Percentiles rank a stretch among this genome's conserved stretches.
Conservation (phyloP, 2,329 filamentous ascomycete genomes). For the Penicillium sp. region DNA sequence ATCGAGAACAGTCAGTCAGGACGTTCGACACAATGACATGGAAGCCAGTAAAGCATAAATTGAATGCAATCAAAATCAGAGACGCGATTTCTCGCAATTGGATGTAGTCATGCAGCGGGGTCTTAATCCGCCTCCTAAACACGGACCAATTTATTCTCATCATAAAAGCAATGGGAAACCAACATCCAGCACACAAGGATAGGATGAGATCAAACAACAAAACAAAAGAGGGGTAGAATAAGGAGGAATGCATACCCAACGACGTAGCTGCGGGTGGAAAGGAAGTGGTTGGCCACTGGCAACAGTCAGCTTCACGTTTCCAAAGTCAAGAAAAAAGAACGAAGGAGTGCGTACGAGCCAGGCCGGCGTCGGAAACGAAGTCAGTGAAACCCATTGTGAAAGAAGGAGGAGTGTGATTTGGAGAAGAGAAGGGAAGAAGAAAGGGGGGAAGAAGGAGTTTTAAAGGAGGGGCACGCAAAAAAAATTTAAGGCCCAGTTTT, state of each 20-base stretch:
- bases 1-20: slow-evolving; percentile 20
- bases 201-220: slow-evolving; percentile 15
- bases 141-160: slow-evolving; percentile 95
- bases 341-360: slow-evolving; percentile 56
- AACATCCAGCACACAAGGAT: neutral
- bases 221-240: neutral
- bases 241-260: slow-evolving; percentile 67
- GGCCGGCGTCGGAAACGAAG: slow-evolving; percentile 65
- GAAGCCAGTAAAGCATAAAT: neutral
- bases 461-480: slow-evolving; percentile 8
- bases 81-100: slow-evolving; percentile 75
- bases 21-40: neutral
- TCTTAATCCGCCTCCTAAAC: slow-evolving; percentile 95
- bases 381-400: slow-evolving; percentile 69
- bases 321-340: slow-evolving; percentile 26
- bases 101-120: slow-evolving; percentile 78
- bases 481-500: slow-evolving; percentile 26
- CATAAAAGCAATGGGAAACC: slow-evolving; percentile 51
- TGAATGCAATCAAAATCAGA: slow-evolving; percentile 60
- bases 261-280: slow-evolving; percentile 74
- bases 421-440: slow-evolving; percentile 15
- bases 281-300: slow-evolving; percentile 50
- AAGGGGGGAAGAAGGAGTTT: slow-evolving; percentile 17
- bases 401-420: slow-evolving; percentile 21
- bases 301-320: slow-evolving; percentile 35